Conservation (phyloP, 2,329 filamentous ascomycete species). For the Magnaporthales sp. region DNA sequence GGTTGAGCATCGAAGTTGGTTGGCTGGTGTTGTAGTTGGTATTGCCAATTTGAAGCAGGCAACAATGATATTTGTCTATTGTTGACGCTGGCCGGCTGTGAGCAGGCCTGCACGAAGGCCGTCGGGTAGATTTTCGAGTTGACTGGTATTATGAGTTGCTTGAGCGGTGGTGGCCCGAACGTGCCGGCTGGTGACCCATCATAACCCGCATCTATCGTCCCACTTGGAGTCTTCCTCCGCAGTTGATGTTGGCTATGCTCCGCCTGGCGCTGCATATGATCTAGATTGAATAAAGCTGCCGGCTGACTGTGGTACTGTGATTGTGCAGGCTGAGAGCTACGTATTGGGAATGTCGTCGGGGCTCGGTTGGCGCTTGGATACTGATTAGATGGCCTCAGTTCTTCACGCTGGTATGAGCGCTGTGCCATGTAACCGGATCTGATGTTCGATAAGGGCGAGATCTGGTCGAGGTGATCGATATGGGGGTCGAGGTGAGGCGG, state of each 20-base stretch:
- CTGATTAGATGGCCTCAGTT: conserved; percentile 9
- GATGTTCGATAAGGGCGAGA: conserved; percentile 13
- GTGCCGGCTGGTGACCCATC: conserved; percentile 72
- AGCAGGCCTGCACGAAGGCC: conserved; percentile 14
- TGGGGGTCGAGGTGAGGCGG: conserved; percentile 30
- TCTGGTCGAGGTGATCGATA: conserved; percentile 24
- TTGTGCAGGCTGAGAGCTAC: conserved; percentile 22
- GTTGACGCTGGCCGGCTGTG: conserved; percentile 8
- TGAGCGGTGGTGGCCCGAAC: conserved; percentile 66
- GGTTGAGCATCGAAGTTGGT: conserved; percentile 1
- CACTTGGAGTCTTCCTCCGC: conserved; percentile 85
- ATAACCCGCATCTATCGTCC: conserved; percentile 86
- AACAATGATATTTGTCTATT: background rate
- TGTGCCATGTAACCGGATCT: conserved; percentile 18
- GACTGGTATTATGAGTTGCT: conserved; percentile 72
- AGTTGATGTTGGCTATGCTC: conserved; percentile 63
- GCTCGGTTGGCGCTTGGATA: conserved; percentile 13
- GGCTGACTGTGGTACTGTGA: conserved; percentile 17
- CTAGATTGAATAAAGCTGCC: conserved; percentile 15
- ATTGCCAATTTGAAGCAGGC: background rate
- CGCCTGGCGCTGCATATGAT: conserved; percentile 2
- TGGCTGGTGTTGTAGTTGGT: background rate
- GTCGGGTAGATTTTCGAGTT: conserved; percentile 26
- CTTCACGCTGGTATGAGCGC: conserved; percentile 10
- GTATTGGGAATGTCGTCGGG: conserved; percentile 26